These are phyloP conservation scores for Ceratocystis destructans DNA, from an alignment of 2,329 filamentous ascomycete species.

Conservation along the genomic window DNA sequence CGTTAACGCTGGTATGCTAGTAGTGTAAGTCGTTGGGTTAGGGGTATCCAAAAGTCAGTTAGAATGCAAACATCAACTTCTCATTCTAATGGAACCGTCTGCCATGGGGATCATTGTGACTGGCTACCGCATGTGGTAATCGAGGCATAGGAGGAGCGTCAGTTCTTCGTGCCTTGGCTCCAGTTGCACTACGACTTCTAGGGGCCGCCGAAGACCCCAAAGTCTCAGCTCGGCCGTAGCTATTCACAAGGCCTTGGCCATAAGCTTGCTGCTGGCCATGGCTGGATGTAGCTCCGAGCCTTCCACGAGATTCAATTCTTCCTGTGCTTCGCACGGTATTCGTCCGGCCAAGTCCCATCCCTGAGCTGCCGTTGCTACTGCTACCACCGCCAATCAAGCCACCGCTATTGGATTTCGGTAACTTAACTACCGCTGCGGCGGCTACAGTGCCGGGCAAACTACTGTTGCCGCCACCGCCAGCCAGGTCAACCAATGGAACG, in stretches of 20 bases:
- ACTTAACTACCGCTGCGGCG: not conserved
- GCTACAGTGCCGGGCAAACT: not conserved
- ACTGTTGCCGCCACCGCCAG: slow-evolving; percentile 21
- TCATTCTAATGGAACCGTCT: slow-evolving; percentile 14
- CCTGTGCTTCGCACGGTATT: slow-evolving; percentile 16
- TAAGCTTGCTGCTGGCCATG: not conserved
- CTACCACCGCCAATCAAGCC: not conserved
- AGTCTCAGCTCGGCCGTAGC: not conserved
- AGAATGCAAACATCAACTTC: not conserved
- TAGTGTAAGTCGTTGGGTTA: no score
- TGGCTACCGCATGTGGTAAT: slow-evolving; percentile 15
- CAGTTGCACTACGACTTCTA: not conserved
- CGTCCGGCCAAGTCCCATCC: slow-evolving; percentile 11
- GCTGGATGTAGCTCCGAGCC: not conserved
- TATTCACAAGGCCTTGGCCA: not conserved
- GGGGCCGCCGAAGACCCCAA: not conserved
- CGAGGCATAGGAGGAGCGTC: slow-evolving; percentile 16
- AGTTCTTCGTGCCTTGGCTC: not conserved
- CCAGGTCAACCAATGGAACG: slow-evolving; percentile 36
- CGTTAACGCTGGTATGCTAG: no score
- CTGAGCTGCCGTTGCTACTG: not conserved
- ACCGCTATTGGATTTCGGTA: slow-evolving; percentile 9
- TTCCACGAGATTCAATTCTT: slow-evolving; percentile 10
- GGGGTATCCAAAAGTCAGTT: not conserved
- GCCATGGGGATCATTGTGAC: slow-evolving; percentile 13